Evolutionary conservation across 176 grass and related monocot genomes (phyloP).

Genomic region (Phoenix dactylifera): DNA sequence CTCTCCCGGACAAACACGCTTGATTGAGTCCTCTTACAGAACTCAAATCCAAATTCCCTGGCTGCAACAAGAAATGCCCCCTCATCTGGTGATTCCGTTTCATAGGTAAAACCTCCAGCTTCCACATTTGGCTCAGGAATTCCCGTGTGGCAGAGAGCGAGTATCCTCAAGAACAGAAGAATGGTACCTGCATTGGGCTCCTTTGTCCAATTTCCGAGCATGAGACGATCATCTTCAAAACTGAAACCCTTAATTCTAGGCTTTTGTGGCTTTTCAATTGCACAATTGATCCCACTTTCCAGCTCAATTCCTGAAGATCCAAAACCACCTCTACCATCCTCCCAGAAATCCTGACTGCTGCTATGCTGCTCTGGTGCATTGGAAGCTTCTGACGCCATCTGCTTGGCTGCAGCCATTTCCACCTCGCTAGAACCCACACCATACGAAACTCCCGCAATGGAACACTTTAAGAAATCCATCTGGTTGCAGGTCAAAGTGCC

Average conservation of each 20-base stretch:
- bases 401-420: constrained; percentile 82
- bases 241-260: constrained; percentile 77
- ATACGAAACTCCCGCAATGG: constrained; percentile 78
- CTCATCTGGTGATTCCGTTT: constrained; percentile 97
- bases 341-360: constrained; percentile 40
- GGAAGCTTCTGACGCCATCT: constrained; percentile 54
- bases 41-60: constrained; percentile 96
- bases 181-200: constrained; percentile 45
- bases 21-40: constrained; percentile 81
- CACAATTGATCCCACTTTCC: constrained; percentile 33
- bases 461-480: constrained; percentile 98
- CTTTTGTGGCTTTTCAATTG: constrained; percentile 42
- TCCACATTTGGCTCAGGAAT: constrained; percentile 84
- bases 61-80: constrained; percentile 93
- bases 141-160: constrained; percentile 78
- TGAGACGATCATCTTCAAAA: constrained; percentile 77
- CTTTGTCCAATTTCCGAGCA: constrained; percentile 86
- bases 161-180: constrained; percentile 93
- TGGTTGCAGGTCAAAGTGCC: constrained; percentile 97
- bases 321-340: constrained; percentile 28
- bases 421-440: constrained; percentile 84
- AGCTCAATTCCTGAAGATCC: constrained; percentile 51
- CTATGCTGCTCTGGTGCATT: constrained; percentile 29
- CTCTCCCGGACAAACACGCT: constrained; percentile 71
- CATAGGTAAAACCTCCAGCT: constrained; percentile 65